Evolutionary conservation across 108 stramenopile species (phyloP), one percentile per base, ranked within the genome.

Genomic region (Parietichytrium sp.): DNA sequence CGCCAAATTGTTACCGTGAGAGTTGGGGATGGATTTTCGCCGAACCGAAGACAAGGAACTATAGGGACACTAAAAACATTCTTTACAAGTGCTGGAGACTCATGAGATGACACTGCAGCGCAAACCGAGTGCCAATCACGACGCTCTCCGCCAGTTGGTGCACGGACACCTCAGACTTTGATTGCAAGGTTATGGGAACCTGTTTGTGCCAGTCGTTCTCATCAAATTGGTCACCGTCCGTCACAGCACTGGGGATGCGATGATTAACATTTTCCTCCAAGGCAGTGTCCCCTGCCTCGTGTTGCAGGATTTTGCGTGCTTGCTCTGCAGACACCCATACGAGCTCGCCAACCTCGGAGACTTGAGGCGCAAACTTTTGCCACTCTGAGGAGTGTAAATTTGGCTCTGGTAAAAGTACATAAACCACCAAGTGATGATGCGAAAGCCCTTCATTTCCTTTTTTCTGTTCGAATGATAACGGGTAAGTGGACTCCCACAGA

Each of bases 401-500:
- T 42, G 61, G 20, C 15, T 33, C 61, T 6, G 38, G 61, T 13
- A 72, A 33, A 42, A 45, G 61, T 6, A 72, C 20, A 42, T 72
- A 72, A 25, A 72, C 20, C 10, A 72, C 61, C 10, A 72, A 42
- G 20, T 72, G 61, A 33, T 72, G 61, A 25, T 72, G 61, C 12
- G 61, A 18, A 27, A 72, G 61, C 10, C 61, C 61, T 16, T 27
- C 6, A 7, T 38, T 7, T 8, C 61, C 61, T 20, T 45, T 16
- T 8, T 16, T n/a, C 6, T 7, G 38, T n/a, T 72, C 61, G 25
- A 72, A 72, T 33, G 16, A 18, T 6, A 72, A 42, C 42, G 61
- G 61, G 33, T 45, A 72, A n/a, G 61, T 72, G 29, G 61, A 72
- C 3, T 72, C 61, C 61, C 61, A 72, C 7, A 72, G 61, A 25